phyloP scores from a whole-genome alignment of 2,329 filamentous ascomycete genomes.

The Pseudocercospora crystallina region DNA sequence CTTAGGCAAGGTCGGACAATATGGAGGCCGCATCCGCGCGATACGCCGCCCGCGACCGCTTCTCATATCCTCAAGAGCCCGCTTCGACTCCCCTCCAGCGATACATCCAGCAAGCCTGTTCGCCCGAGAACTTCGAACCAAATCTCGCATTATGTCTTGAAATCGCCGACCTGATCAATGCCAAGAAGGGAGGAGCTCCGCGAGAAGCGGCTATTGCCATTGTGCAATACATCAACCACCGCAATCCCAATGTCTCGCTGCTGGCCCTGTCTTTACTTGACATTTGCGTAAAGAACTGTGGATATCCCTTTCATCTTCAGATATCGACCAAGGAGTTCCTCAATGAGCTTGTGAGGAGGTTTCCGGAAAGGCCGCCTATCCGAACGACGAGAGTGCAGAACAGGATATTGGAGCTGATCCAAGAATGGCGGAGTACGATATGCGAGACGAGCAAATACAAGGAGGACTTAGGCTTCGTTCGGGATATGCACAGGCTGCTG shows the following conservation, averaged over 20 bases:
- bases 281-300: conserved; percentile 99
- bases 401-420: conserved; percentile 92
- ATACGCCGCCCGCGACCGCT: conserved; percentile 93
- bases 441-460: conserved; percentile 98
- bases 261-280: conserved; percentile 88
- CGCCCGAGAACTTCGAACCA: conserved; percentile 95
- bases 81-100: conserved; percentile 85
- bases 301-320: conserved; percentile 97
- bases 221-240: conserved; percentile 91
- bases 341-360: conserved; percentile 94
- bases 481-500: conserved; percentile 94
- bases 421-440: conserved; percentile 98
- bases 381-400: conserved; percentile 83
- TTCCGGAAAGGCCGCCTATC: conserved; percentile 88
- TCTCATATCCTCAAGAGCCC: conserved; percentile 75
- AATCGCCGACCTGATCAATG: conserved; percentile 93
- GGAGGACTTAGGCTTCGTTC: conserved; percentile 91
- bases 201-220: conserved; percentile 93
- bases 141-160: conserved; percentile 96
- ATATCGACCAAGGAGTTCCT: conserved; percentile 99
- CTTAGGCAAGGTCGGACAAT: not conserved
- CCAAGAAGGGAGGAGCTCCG: conserved; percentile 92
- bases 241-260: conserved; percentile 91
- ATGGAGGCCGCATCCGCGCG: conserved; percentile 95
- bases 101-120: conserved; percentile 94